Evolutionary conservation across 2,329 filamentous ascomycete species (phyloP).

Genomic region (Neofusicoccum sp.): DNA sequence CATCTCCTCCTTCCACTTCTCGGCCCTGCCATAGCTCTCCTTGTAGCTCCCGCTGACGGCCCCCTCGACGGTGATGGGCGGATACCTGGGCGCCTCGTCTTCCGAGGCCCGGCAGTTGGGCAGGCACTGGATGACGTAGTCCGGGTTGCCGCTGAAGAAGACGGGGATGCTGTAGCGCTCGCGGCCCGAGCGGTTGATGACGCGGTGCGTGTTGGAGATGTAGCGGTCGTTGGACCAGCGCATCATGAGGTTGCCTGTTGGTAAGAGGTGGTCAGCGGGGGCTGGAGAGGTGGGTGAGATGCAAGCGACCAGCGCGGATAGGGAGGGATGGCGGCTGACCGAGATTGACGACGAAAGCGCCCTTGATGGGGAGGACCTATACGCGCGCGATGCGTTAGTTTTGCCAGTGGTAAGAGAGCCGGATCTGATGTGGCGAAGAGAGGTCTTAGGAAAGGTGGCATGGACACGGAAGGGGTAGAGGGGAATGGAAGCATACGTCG

Average conservation of each 20-base stretch:
- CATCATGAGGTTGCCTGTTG: slow-evolving; percentile 42
- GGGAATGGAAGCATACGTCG: slow-evolving; percentile 5
- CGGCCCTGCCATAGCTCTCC: slow-evolving; percentile 44
- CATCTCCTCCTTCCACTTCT: slow-evolving; percentile 35
- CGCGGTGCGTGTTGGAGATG: slow-evolving; percentile 42
- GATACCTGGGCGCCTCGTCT: slow-evolving; percentile 40
- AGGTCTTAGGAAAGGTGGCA: neutral
- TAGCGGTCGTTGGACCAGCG: slow-evolving; percentile 44
- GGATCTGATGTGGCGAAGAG: too few relatives aligned
- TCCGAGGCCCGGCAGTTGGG: slow-evolving; percentile 40
- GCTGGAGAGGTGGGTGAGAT: slow-evolving; percentile 1
- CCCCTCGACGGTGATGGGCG: slow-evolving; percentile 44
- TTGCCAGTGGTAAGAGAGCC: neutral
- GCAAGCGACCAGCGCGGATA: neutral
- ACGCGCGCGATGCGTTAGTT: too few relatives aligned
- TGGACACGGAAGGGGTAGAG: neutral
- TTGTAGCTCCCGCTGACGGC: slow-evolving; percentile 42
- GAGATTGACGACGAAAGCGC: slow-evolving; percentile 32
- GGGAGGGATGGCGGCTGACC: slow-evolving; percentile 26
- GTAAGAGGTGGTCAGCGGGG: slow-evolving; percentile 28
- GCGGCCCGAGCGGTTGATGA: slow-evolving; percentile 40
- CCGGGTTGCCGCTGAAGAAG: slow-evolving; percentile 46
- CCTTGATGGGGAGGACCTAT: slow-evolving; percentile 22
- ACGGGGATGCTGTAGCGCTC: slow-evolving; percentile 45
- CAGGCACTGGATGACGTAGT: slow-evolving; percentile 44